A percentile compares a stretch with the other conserved stretches of the same genome.
phyloP scores from a whole-genome alignment of 139 green algal species.

The Chlorella sorokiniana region DNA sequence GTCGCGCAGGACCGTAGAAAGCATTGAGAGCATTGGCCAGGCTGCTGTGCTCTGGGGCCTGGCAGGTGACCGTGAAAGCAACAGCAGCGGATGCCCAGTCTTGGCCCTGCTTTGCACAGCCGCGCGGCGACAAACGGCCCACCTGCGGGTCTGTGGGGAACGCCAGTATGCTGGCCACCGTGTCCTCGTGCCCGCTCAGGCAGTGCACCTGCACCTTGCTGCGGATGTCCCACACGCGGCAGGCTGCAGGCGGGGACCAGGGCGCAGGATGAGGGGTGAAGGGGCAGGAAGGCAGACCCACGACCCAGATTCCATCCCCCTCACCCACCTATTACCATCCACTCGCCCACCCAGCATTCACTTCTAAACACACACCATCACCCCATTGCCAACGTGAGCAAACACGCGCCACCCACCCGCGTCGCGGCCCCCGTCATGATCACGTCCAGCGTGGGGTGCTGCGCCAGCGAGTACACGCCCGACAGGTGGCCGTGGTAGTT shows the following conservation, averaged over 20 bases:
- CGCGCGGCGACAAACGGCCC: neutral
- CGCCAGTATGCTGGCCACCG: constrained; percentile 87
- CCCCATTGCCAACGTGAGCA: neutral
- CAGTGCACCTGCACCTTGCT: constrained; percentile 90
- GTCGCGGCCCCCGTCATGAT: constrained; percentile 94
- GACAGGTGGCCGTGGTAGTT: constrained; percentile 98
- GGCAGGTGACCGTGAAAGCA: neutral
- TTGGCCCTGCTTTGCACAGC: no score
- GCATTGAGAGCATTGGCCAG: no score
- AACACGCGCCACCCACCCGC: constrained; percentile 14
- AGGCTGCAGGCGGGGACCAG: constrained; percentile 46
- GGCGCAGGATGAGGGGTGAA: neutral
- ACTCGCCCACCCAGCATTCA: no score
- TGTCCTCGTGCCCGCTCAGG: constrained; percentile 93
- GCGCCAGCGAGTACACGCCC: constrained; percentile 94
- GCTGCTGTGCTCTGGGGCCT: no score
- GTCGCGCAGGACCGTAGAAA: no score
- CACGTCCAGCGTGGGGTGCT: constrained; percentile 95
- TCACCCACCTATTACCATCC: no score
- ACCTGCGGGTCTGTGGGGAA: constrained; percentile 88
- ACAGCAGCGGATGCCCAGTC: neutral
- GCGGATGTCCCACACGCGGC: constrained; percentile 98
- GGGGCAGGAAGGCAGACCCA: neutral
- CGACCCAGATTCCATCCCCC: no score
- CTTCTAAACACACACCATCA: neutral